Percentiles rank a stretch among this genome's conserved stretches.
Evolutionary conservation across 495 filamentous ascomycete species (phyloP).

Genomic region (Clavariopsis aquatica): DNA sequence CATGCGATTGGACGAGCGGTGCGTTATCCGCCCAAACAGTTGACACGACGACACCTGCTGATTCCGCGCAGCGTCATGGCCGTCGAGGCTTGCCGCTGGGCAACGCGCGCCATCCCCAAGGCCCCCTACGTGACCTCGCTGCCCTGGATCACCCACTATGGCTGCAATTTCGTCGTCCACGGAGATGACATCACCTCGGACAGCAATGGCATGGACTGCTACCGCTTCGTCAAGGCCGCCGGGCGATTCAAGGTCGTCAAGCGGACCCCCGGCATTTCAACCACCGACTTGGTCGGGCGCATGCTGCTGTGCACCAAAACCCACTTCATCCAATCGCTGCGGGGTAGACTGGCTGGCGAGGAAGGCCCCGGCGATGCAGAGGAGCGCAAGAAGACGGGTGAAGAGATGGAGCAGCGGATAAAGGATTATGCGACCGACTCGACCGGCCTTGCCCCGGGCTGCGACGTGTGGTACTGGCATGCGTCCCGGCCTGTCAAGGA

Average conservation of each 20-base stretch:
- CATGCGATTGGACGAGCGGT: slow-evolving; percentile 91
- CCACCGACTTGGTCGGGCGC: slow-evolving; percentile 92
- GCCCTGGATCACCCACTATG: slow-evolving; percentile 90
- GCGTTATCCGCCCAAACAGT: background rate
- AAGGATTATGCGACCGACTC: slow-evolving; percentile 83
- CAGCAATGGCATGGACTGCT: slow-evolving; percentile 87
- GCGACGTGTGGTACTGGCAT: slow-evolving; percentile 78
- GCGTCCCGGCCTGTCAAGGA: slow-evolving; percentile 57
- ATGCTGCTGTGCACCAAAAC: slow-evolving; percentile 92
- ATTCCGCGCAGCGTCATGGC: slow-evolving; percentile 62
- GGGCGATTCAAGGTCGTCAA: slow-evolving; percentile 91
- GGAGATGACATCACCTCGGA: slow-evolving; percentile 89
- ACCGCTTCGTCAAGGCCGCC: slow-evolving; percentile 91
- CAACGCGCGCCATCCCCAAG: slow-evolving; percentile 74
- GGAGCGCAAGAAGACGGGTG: slow-evolving; percentile 62
- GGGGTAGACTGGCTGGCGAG: slow-evolving; percentile 63
- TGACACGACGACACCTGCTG: background rate
- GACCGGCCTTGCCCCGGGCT: slow-evolving; percentile 67
- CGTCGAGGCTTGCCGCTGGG: slow-evolving; percentile 93
- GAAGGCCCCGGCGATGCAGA: slow-evolving; percentile 70
- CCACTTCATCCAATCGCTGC: slow-evolving; percentile 81
- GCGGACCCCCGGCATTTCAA: slow-evolving; percentile 94
- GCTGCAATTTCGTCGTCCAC: slow-evolving; percentile 89
- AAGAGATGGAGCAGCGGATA: slow-evolving; percentile 69
- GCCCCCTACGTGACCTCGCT: slow-evolving; percentile 95